Conservation (phyloP, 257 asterid genomes). For the Petrea volubilis region DNA sequence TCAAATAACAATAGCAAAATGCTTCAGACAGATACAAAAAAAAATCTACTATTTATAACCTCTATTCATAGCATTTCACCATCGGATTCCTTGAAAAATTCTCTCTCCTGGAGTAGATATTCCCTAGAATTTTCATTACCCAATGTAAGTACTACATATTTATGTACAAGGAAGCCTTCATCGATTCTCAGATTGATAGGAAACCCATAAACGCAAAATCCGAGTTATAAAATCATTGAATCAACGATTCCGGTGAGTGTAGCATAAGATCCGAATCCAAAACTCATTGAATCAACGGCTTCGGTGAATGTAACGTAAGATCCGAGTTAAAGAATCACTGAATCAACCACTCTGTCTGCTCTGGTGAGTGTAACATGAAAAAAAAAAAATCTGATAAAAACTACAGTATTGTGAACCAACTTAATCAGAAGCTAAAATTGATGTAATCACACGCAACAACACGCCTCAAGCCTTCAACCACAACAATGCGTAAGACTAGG, state of each 20-base stretch:
- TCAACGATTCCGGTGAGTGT: background rate
- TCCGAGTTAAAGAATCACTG: background rate
- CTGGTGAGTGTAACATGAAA: background rate
- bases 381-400: slow-evolving; percentile 1
- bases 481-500: background rate
- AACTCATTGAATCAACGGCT: too few relatives aligned
- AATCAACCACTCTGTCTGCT: background rate
- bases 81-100: background rate
- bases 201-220: background rate
- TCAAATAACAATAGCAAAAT: slow-evolving; percentile 2
- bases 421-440: background rate
- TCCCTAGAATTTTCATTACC: background rate
- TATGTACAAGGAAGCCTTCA: background rate
- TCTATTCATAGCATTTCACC: background rate
- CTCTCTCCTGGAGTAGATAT: background rate
- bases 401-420: background rate
- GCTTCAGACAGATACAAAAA: background rate
- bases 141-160: background rate
- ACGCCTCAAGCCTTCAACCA: background rate
- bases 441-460: background rate
- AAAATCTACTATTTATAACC: background rate
- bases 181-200: background rate
- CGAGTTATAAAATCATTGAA: background rate
- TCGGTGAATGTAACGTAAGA: background rate
- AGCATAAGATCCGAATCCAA: background rate